Percentiles rank a stretch among this genome's conserved stretches.
These are phyloP conservation scores for Rhazya stricta DNA, from an alignment of 257 asterid species.

Conservation along the genomic window DNA sequence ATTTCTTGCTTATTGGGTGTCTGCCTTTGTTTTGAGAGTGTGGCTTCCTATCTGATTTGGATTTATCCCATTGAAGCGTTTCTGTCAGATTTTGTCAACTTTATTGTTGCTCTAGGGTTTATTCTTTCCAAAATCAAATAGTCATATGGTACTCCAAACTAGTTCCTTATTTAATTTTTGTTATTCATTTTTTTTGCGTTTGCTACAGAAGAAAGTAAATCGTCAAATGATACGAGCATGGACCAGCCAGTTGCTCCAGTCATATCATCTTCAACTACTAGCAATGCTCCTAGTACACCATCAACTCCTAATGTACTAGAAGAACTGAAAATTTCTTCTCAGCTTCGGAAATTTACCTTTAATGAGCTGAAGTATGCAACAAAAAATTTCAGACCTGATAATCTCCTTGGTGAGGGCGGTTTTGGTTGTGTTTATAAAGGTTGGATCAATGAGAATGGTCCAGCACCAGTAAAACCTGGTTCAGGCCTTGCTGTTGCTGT, in stretches of 20 bases:
- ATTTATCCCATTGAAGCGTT: not conserved
- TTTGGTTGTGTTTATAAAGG: conserved; percentile 92
- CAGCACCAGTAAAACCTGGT: conserved; percentile 63
- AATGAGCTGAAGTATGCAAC: conserved; percentile 69
- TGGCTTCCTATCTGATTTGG: not conserved
- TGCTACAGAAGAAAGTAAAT: conserved; percentile 60
- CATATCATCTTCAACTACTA: conserved; percentile 56
- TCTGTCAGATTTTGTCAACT: not conserved
- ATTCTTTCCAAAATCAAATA: not conserved
- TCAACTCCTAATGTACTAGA: conserved; percentile 54
- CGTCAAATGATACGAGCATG: conserved; percentile 44
- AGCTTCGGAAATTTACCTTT: conserved; percentile 63
- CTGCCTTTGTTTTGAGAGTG: not conserved
- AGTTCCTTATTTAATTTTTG: not conserved
- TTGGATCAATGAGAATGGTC: conserved; percentile 68
- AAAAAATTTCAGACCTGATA: conserved; percentile 62
- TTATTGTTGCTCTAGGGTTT: not conserved
- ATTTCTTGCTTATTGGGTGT: not conserved
- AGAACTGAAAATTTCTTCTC: conserved; percentile 72
- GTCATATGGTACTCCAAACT: not conserved
- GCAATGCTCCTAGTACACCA: conserved; percentile 54
- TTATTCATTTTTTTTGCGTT: conserved; percentile 8
- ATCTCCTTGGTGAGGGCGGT: conserved; percentile 86
- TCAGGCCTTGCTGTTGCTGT: conserved; percentile 83
- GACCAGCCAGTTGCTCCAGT: conserved; percentile 59